These are phyloP conservation scores for Fusarium graminum DNA, from an alignment of 2,329 filamentous ascomycete genomes.

Conservation along the genomic window DNA sequence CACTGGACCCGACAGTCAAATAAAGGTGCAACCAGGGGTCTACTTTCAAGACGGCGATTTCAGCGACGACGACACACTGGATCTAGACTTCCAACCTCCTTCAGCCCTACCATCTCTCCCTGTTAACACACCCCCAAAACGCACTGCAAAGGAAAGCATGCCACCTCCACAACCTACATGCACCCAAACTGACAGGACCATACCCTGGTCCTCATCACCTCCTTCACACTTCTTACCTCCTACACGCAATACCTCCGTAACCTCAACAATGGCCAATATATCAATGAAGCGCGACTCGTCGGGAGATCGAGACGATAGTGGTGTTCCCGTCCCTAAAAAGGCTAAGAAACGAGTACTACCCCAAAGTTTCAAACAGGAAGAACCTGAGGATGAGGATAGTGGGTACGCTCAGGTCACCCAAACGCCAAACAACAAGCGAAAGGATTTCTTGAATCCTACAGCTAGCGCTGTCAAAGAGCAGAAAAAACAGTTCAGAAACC, in stretches of 20 bases:
- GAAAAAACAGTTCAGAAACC: slow-evolving; percentile 79
- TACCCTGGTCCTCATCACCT: slow-evolving; percentile 82
- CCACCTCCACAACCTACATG: slow-evolving; percentile 49
- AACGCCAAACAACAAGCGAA: slow-evolving; percentile 47
- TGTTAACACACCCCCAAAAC: slow-evolving; percentile 38
- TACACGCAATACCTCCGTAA: slow-evolving; percentile 27
- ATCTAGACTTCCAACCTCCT: slow-evolving; percentile 75
- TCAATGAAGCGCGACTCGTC: slow-evolving; percentile 60
- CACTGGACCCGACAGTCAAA: slow-evolving; percentile 47
- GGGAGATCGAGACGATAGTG: slow-evolving; percentile 48
- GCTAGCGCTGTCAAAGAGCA: slow-evolving; percentile 68
- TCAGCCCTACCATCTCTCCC: slow-evolving; percentile 60
- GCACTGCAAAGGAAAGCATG: slow-evolving; percentile 44
- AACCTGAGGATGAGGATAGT: slow-evolving; percentile 53
- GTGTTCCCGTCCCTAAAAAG: slow-evolving; percentile 49
- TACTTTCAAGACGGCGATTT: slow-evolving; percentile 86
- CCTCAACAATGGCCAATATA: slow-evolving; percentile 41
- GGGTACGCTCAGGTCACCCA: slow-evolving; percentile 22
- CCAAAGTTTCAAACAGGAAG: slow-evolving; percentile 54
- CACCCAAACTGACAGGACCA: slow-evolving; percentile 45
- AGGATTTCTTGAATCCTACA: slow-evolving; percentile 47
- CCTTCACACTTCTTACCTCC: slow-evolving; percentile 62
- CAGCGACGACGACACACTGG: slow-evolving; percentile 83
- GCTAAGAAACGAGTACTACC: slow-evolving; percentile 76
- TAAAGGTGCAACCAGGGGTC: slow-evolving; percentile 56